phyloP scores from a whole-genome alignment of 805 yeast genomes.

The Metschnikowia drakensbergensis region DNA sequence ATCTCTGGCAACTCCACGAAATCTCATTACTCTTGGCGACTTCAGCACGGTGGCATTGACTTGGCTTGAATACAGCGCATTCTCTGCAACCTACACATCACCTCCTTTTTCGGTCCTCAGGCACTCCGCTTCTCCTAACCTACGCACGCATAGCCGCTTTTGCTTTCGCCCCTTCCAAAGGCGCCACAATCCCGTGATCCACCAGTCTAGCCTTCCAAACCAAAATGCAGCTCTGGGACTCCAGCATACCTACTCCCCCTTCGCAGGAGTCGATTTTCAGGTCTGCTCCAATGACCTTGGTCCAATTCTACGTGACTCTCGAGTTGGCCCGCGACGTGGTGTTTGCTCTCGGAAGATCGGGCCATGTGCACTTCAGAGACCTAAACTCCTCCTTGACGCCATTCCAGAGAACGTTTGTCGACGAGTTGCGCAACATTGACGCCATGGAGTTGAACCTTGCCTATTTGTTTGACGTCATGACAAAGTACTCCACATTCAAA shows the following conservation, averaged over 20 bases:
- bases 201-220: not conserved
- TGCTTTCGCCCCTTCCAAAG: not conserved
- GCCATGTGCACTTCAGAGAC: constrained; percentile 43
- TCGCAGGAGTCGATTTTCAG: constrained; percentile 39
- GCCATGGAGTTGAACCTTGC: constrained; percentile 28
- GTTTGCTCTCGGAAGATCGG: constrained; percentile 33
- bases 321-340: constrained; percentile 45
- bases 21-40: not conserved
- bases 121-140: not conserved
- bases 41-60: not conserved
- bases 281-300: constrained; percentile 48
- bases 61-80: not conserved
- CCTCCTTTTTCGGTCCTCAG: not conserved
- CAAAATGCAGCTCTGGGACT: constrained; percentile 8
- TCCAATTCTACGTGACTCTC: constrained; percentile 45
- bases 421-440: constrained; percentile 39
- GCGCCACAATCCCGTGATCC: not conserved
- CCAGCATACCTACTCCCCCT: constrained; percentile 1
- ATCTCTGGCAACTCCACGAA: constrained; percentile 1
- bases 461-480: constrained; percentile 27
- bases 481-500: constrained; percentile 25
- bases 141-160: not conserved
- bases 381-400: constrained; percentile 46
- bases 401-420: constrained; percentile 44
- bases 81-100: not conserved